Evolutionary conservation across 73 alveolate species (phyloP), one percentile per base, ranked within the genome.

Genomic region (Paramecium biaurelia): DNA sequence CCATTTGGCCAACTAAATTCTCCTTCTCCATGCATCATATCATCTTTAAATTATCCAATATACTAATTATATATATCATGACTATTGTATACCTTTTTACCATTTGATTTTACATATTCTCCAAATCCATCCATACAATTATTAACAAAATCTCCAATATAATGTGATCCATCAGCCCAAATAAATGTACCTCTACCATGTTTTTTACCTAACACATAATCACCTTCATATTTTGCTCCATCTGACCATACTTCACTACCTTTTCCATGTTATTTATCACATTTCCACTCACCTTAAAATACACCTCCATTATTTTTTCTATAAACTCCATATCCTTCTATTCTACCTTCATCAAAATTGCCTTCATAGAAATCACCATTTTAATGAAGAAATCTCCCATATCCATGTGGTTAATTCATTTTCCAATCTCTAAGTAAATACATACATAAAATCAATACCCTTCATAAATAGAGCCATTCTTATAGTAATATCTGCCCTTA

Each of bases 1-100:
- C 95, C 96, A 84, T 93, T 76, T 20, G 86, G 34, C 96, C 96
- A 93, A 14, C 70, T 79, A 85, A 86, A 93, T 45, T 79, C 63
- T 49, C 96, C 96, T 92, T 93, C 92, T 10, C 93, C 94, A 74
- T 89, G 93, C 70, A 42, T 89, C 85, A 59, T 70, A 45, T 89
- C 94, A 14, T 89, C 68, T 30, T 84, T 70, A 74, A 59, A 89
- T 18, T 49, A 67, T 28, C 94, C 94, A n/a, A 45, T 38, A 37
- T 76, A 89, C 84, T 42, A 43, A 23, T 21, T 14, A n/a, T 32
- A 70, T 70, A n/a, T n/a, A 42, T 41, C 4, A 12, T 34, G 0
- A 18, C 0, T 72, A 47, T 8, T 72, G 15, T 8, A 4, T 79
- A 79, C 90, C 10, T 30, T 70, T 37, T 89, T 89, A 18, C 94